phyloP scores from a whole-genome alignment of 371 early-diverging fungal species.

The Syncephalis plumigaleata region DNA sequence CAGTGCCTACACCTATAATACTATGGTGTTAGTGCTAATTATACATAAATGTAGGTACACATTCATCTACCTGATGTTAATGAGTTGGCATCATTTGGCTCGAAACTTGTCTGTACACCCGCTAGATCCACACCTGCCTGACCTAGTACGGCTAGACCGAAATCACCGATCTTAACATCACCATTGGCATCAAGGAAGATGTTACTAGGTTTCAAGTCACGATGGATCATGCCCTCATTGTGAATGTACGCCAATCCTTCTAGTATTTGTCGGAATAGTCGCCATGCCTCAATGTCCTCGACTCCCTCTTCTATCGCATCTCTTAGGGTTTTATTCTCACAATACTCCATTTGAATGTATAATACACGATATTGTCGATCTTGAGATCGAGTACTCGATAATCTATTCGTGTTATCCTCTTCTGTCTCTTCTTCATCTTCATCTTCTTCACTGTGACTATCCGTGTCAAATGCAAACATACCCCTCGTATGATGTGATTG shows the following conservation, averaged over 20 bases:
- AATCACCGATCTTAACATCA: constrained; percentile 96
- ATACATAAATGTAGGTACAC: neutral
- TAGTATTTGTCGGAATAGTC: constrained; percentile 34
- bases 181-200: constrained; percentile 82
- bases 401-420: neutral
- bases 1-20: constrained; percentile 76
- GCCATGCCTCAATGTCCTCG: constrained; percentile 42
- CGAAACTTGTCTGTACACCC: neutral
- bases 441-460: constrained; percentile 25
- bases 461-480: constrained; percentile 4
- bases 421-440: constrained; percentile 11
- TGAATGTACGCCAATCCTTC: constrained; percentile 57
- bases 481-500: too few relatives aligned
- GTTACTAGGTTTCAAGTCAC: constrained; percentile 96
- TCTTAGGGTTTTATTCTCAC: constrained; percentile 79
- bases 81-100: constrained; percentile 4
- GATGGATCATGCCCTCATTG: constrained; percentile 83
- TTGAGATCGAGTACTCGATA: constrained; percentile 1
- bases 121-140: constrained; percentile 2
- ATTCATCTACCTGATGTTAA: constrained; percentile 5
- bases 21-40: too few relatives aligned
- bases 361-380: constrained; percentile 32
- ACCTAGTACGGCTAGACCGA: constrained; percentile 68
- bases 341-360: constrained; percentile 97
- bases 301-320: constrained; percentile 74